These are phyloP conservation scores for Pezizomycotina sp. DNA, from an alignment of 2,329 filamentous ascomycete species.

Conservation along the genomic window DNA sequence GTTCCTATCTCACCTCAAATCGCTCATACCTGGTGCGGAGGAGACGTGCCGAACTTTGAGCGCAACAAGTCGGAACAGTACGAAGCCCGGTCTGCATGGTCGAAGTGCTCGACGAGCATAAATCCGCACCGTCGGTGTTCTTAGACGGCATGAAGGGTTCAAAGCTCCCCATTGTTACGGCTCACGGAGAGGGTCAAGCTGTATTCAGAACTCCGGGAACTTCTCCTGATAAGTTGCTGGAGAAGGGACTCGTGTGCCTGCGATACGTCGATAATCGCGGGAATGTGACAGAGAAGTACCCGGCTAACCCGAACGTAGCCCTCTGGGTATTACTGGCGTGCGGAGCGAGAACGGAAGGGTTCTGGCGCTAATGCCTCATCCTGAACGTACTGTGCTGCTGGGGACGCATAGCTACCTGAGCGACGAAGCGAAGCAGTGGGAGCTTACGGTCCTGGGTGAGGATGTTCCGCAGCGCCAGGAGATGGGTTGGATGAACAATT, in stretches of 20 bases:
- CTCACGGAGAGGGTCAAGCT: slow-evolving; percentile 81
- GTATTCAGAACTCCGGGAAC: slow-evolving; percentile 36
- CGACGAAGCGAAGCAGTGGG: slow-evolving; percentile 50
- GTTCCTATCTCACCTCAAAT: slow-evolving; percentile 69
- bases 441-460: slow-evolving; percentile 72
- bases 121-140: slow-evolving; percentile 54
- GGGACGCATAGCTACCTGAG: slow-evolving; percentile 64
- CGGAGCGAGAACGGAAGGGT: slow-evolving; percentile 62
- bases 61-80: slow-evolving; percentile 76
- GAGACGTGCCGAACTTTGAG: slow-evolving; percentile 68
- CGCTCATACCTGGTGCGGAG: slow-evolving; percentile 66
- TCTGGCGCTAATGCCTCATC: slow-evolving; percentile 83
- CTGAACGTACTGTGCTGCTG: slow-evolving; percentile 71
- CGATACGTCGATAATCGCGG: slow-evolving; percentile 74
- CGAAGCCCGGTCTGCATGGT: slow-evolving; percentile 76
- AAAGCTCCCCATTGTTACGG: slow-evolving; percentile 67
- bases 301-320: slow-evolving; percentile 76
- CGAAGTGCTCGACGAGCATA: slow-evolving; percentile 48
- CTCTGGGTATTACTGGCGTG: slow-evolving; percentile 64
- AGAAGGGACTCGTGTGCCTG: slow-evolving; percentile 55
- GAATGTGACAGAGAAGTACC: slow-evolving; percentile 63
- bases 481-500: slow-evolving; percentile 56
- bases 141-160: slow-evolving; percentile 74
- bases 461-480: slow-evolving; percentile 72
- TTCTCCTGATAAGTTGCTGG: slow-evolving; percentile 37